Evolutionary conservation across 108 stramenopile species (phyloP).

Genomic region (Mayamaea pseudoterrestris): DNA sequence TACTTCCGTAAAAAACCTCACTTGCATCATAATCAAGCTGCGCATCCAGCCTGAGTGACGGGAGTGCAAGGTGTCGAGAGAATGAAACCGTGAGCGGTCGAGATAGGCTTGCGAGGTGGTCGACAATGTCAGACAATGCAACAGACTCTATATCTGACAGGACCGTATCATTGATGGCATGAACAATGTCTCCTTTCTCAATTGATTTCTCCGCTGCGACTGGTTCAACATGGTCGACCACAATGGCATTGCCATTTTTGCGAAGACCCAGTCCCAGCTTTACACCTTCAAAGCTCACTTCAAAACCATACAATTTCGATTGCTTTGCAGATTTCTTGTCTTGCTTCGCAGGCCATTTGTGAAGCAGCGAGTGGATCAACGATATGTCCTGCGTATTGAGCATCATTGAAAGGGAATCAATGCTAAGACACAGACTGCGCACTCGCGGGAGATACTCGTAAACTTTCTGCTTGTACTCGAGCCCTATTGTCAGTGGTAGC

Average conservation of each 20-base stretch:
- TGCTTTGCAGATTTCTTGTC: not conserved
- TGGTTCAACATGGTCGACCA: slow-evolving; percentile 32
- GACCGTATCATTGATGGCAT: slow-evolving; percentile 16
- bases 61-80: too few relatives aligned
- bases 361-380: slow-evolving; percentile 33
- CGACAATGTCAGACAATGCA: slow-evolving; percentile 29
- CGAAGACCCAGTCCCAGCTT: slow-evolving; percentile 40
- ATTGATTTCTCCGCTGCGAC: slow-evolving; percentile 8
- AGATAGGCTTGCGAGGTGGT: slow-evolving; percentile 14
- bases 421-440: slow-evolving; percentile 25
- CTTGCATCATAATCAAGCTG: not conserved
- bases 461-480: slow-evolving; percentile 25
- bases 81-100: slow-evolving; percentile 40
- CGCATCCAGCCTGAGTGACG: too few relatives aligned
- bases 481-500: slow-evolving; percentile 48
- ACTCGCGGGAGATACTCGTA: slow-evolving; percentile 18
- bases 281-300: slow-evolving; percentile 22
- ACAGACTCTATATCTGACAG: slow-evolving; percentile 4
- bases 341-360: slow-evolving; percentile 23
- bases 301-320: slow-evolving; percentile 3
- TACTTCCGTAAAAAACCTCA: not conserved
- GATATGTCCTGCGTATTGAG: slow-evolving; percentile 54
- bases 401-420: slow-evolving; percentile 58
- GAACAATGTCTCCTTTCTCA: slow-evolving; percentile 33
- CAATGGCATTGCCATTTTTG: slow-evolving; percentile 16